These are phyloP conservation scores for Lenzites betulinus DNA, from an alignment of 768 basidiomycete genomes.

Conservation along the genomic window DNA sequence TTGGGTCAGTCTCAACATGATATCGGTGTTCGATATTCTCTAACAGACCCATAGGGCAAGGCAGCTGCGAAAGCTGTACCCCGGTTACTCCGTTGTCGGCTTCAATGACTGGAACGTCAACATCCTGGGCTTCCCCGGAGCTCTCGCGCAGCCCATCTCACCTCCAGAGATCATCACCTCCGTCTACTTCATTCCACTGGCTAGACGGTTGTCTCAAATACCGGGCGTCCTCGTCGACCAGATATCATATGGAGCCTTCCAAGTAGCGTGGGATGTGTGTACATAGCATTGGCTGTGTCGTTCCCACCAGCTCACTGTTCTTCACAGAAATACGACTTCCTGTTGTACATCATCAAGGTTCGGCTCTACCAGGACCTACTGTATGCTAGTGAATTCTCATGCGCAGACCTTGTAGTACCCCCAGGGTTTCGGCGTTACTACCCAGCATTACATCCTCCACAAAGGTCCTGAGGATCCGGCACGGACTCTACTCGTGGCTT, in stretches of 20 bases:
- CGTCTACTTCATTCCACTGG: slow-evolving; percentile 49
- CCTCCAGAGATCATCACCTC: slow-evolving; percentile 53
- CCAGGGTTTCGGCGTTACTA: slow-evolving; percentile 22
- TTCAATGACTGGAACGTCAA: slow-evolving; percentile 48
- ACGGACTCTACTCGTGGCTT: slow-evolving; percentile 52
- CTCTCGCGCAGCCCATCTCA: slow-evolving; percentile 45
- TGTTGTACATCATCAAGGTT: slow-evolving; percentile 56
- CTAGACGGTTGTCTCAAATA: slow-evolving; percentile 40
- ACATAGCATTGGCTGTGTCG: neutral
- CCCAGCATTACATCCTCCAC: slow-evolving; percentile 56
- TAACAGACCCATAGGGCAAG: slow-evolving; percentile 36
- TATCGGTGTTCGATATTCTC: neutral
- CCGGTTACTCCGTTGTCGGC: slow-evolving; percentile 59
- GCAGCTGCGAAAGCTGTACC: slow-evolving; percentile 58
- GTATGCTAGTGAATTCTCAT: neutral
- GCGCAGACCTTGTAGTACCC: slow-evolving; percentile 32
- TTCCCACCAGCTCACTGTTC: neutral
- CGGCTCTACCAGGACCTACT: neutral
- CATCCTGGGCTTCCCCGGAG: slow-evolving; percentile 54
- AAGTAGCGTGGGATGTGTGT: slow-evolving; percentile 59
- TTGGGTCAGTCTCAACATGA: slow-evolving; percentile 3
- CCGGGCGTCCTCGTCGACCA: slow-evolving; percentile 57
- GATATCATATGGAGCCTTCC: slow-evolving; percentile 57
- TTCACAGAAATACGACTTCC: slow-evolving; percentile 54
- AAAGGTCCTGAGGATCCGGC: slow-evolving; percentile 56